Conservation (phyloP, 192 early-diverging fungal species). For the Phycomyces nitens region DNA sequence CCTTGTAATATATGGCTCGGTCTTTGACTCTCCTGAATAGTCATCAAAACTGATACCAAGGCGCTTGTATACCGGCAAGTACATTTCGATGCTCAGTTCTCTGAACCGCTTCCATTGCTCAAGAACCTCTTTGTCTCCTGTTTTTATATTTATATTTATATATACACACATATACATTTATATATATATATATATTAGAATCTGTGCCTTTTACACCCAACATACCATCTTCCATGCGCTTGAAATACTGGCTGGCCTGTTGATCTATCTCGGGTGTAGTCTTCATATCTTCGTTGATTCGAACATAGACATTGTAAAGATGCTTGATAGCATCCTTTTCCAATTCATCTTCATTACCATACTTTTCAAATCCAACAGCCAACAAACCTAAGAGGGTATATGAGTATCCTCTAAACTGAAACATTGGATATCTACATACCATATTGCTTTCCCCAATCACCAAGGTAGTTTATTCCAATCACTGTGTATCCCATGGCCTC, state of each 20-base stretch:
- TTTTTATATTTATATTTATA: not conserved
- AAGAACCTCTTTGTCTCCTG: slow-evolving; percentile 58
- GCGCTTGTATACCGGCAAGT: slow-evolving; percentile 76
- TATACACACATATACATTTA: not conserved
- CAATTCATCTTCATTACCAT: slow-evolving; percentile 68
- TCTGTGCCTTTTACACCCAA: not conserved
- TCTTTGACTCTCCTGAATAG: slow-evolving; percentile 90
- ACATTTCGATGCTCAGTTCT: slow-evolving; percentile 79
- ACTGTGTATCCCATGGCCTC: slow-evolving; percentile 78
- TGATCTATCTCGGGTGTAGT: slow-evolving; percentile 63
- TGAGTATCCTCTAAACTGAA: too few relatives aligned
- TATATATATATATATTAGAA: slow-evolving; percentile 1
- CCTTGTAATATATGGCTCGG: slow-evolving; percentile 57
- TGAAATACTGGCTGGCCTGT: slow-evolving; percentile 81
- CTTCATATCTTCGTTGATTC: slow-evolving; percentile 69
- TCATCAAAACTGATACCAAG: slow-evolving; percentile 81
- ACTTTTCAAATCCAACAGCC: slow-evolving; percentile 81
- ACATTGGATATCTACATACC: slow-evolving; percentile 45
- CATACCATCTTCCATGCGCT: slow-evolving; percentile 81
- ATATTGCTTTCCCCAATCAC: slow-evolving; percentile 99
- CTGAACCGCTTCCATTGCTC: slow-evolving; percentile 81
- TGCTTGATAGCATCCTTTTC: slow-evolving; percentile 80
- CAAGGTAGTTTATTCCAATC: slow-evolving; percentile 90
- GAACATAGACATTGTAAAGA: slow-evolving; percentile 87
- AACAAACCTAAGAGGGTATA: slow-evolving; percentile 58